Evolutionary conservation across 1,139 yeast species (phyloP), one percentile per base, ranked within the genome.

Genomic region (Pneumocystis murina): DNA sequence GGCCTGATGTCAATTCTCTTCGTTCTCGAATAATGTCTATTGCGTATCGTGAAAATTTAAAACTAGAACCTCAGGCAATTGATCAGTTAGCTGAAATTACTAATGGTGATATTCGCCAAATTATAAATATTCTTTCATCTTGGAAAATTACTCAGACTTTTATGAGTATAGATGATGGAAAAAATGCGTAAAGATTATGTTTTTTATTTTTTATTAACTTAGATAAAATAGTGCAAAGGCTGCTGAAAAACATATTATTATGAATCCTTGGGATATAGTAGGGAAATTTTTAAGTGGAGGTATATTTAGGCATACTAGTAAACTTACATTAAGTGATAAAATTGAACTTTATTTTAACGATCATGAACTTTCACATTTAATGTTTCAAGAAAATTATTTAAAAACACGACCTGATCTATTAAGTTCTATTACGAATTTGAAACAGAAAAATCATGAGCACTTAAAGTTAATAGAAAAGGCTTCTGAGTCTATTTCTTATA

Each of bases 311-410:
- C 79, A 81, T 3, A 78, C 79, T 65, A 76, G 84, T 16, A 69
- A 68, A 8, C 80, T 82, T 68, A 78, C 84, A 6, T 74, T 92
- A 67, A 87, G 86, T 73, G 96, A 90, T 68, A 88, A 90, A 72
- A 85, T 92, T 70, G 92, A 87, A 71, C 79, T 89, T 65, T 94
- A 91, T 73, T 94, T 94, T 76, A 91, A 90, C 74, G 98, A 94
- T 74, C 89, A 89, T 74, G 97, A 91, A 72, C 85, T 94, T 72
- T 84, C 95, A 0, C 98, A 98, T 2, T 78, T 92, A 67, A 92
- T 94, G 97, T 82, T 94, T 62, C 97, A 92, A 72, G 98, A 94
- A 73, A 94, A 94, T 74, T 94, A 94, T 72, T 74, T 89, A 62
- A 76, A 76, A 62, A 84, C 95, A 0, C 76, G 76, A 57, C 71